These are phyloP conservation scores for Coniferiporia weirii DNA, from an alignment of 1,284 basidiomycete genomes.

Conservation along the genomic window DNA sequence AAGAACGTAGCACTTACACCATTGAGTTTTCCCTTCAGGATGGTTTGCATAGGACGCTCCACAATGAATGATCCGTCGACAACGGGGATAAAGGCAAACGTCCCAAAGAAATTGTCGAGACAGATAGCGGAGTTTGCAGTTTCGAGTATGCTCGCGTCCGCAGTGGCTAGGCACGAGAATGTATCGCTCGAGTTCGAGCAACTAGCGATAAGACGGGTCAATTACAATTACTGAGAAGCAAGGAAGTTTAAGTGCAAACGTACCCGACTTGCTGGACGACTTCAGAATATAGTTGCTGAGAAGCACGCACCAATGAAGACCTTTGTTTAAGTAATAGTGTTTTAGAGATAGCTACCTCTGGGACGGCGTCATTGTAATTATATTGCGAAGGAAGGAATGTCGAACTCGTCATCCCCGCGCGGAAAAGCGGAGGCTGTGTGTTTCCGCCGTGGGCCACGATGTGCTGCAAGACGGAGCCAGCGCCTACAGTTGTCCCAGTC, in stretches of 20 bases:
- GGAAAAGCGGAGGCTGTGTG: constrained; percentile 20
- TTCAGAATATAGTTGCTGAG: constrained; percentile 3
- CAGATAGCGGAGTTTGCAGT: constrained; percentile 33
- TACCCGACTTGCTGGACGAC: constrained; percentile 1
- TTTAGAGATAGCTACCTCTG: constrained; percentile 14
- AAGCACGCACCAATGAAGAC: neutral
- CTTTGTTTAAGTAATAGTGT: neutral
- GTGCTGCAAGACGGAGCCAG: constrained; percentile 23
- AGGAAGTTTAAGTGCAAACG: neutral
- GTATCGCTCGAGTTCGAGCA: constrained; percentile 31
- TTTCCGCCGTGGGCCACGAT: constrained; percentile 21
- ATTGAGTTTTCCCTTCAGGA: constrained; percentile 22
- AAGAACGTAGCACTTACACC: constrained; percentile 7
- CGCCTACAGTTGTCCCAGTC: constrained; percentile 8
- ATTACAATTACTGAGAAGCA: neutral
- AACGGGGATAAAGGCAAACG: constrained; percentile 37
- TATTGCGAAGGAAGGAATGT: constrained; percentile 22
- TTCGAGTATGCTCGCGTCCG: constrained; percentile 29
- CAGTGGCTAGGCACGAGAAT: constrained; percentile 32
- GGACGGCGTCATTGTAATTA: constrained; percentile 18
- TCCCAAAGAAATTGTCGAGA: constrained; percentile 34
- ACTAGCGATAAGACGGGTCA: constrained; percentile 22
- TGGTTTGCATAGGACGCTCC: constrained; percentile 35
- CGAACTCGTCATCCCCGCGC: constrained; percentile 19
- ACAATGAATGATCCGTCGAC: constrained; percentile 42